Percentiles rank a stretch among this genome's conserved stretches.
These are phyloP conservation scores for Gardenia jasminoides DNA, from an alignment of 257 asterid genomes.

Conservation along the genomic window DNA sequence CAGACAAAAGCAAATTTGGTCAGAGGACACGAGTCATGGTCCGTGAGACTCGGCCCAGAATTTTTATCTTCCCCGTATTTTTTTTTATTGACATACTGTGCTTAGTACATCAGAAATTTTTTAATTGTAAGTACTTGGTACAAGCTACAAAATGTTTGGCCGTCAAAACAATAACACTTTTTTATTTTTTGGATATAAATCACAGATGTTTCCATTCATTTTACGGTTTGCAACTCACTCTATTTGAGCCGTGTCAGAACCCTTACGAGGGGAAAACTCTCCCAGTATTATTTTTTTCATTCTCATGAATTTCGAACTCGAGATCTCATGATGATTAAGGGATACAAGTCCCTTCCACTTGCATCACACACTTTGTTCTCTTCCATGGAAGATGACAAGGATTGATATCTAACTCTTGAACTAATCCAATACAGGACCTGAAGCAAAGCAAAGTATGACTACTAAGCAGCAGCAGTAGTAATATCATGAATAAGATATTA, in stretches of 20 bases:
- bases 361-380: not conserved
- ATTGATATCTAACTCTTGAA: constrained; percentile 11
- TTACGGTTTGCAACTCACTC: too few relatives aligned
- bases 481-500: not conserved
- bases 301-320: too few relatives aligned
- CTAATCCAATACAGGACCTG: not conserved
- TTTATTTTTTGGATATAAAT: too few relatives aligned
- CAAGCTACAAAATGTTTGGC: not conserved
- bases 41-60: not conserved
- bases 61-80: too few relatives aligned
- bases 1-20: not conserved
- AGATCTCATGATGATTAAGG: too few relatives aligned
- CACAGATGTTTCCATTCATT: too few relatives aligned
- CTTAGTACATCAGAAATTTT: not conserved
- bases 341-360: too few relatives aligned
- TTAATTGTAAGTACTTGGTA: not conserved
- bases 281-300: too few relatives aligned
- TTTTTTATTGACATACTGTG: not conserved
- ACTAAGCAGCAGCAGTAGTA: not conserved
- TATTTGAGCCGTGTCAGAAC: too few relatives aligned
- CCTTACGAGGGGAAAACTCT: too few relatives aligned
- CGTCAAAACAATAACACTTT: too few relatives aligned
- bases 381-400: constrained; percentile 7
- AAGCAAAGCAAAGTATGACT: too few relatives aligned
- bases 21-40: not conserved